A percentile compares a stretch with the other conserved stretches of the same genome.
Conservation (phyloP, 2,329 filamentous ascomycete genomes). For the Aspergillus pseudoterreus region DNA sequence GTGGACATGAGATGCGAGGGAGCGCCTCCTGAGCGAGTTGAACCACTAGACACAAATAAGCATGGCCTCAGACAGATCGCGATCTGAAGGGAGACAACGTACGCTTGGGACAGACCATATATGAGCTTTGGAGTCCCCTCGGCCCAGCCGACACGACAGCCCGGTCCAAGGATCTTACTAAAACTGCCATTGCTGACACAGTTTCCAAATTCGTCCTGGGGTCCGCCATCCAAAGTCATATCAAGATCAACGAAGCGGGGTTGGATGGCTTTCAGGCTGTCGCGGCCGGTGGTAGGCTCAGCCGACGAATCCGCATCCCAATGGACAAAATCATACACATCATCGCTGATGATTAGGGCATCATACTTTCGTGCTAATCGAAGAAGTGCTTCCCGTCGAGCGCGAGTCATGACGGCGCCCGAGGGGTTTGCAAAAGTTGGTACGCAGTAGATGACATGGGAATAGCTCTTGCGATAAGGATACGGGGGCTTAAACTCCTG, state of each 20-base stretch:
- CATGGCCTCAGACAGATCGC: slow-evolving; percentile 1
- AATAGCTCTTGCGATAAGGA: slow-evolving; percentile 71
- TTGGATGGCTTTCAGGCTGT: slow-evolving; percentile 30
- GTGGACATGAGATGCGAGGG: slow-evolving; percentile 56
- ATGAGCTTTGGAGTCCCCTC: slow-evolving; percentile 63
- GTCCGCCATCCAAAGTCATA: slow-evolving; percentile 60
- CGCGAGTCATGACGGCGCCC: slow-evolving; percentile 71
- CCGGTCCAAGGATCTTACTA: slow-evolving; percentile 77
- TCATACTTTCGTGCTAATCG: slow-evolving; percentile 70
- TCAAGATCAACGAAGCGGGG: slow-evolving; percentile 79
- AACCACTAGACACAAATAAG: slow-evolving; percentile 10
- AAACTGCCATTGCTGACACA: slow-evolving; percentile 70
- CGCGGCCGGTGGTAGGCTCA: slow-evolving; percentile 10
- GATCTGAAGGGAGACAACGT: slow-evolving; percentile 22
- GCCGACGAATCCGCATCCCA: slow-evolving; percentile 52
- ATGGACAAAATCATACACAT: slow-evolving; percentile 89
- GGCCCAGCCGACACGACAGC: slow-evolving; percentile 76
- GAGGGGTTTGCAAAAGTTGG: slow-evolving; percentile 88
- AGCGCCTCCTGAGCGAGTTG: slow-evolving; percentile 50
- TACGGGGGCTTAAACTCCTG: slow-evolving; percentile 36
- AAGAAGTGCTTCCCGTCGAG: slow-evolving; percentile 65
- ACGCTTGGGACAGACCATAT: slow-evolving; percentile 54
- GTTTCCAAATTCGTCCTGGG: slow-evolving; percentile 67
- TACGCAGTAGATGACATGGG: slow-evolving; percentile 81
- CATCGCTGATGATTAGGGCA: slow-evolving; percentile 77